Base-by-base conservation (phyloP, 2,329 filamentous ascomycete species). In the Sporothrix curviconia region DNA sequence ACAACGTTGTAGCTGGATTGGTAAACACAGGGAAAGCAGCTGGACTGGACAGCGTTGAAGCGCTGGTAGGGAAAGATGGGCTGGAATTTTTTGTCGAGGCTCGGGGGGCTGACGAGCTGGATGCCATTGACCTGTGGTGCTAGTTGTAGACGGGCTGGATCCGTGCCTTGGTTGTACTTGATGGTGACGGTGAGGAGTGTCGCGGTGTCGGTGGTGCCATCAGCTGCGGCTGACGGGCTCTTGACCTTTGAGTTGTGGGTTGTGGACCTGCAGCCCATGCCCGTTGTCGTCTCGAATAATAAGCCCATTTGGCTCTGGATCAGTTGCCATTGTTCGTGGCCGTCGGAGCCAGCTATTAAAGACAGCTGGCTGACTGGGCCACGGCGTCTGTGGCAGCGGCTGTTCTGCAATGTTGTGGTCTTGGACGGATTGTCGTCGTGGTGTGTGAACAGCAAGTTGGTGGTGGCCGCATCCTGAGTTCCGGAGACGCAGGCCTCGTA, bases 41-140 rank as follows among this genome's bases (percentile, higher is more conserved):
- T 90, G 0, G 90, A 94, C 66, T 95, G 90, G 0, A 92, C 80
- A 7, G 86, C 88, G 67, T 95, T 95, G 73, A 95, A 90, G 0
- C 87, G 70, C 1, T 83, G 79, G 62, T 87, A 94, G 0, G 84
- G 79, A 64, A 94, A 95, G 0, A 92, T 68, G 1, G 80, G 72
- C 22, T 83, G 81, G 62, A 90, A 83, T 5, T 34, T 37, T 37
- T 79, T 81, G 70, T 92, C 86, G 2, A 89, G 85, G 1, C 94
- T 74, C 5, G 67, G 68, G 15, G 74, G 70, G 43, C 68, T 70
- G 56, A 78, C 55, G 1, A 79, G 70, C 15, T 66, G 66, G 24
- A 74, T 72, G 1, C 72, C 74, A 50, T 71, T 30, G 39, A 59
- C 34, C 3, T 43, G 32, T 5, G 46, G 39, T 7, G 53, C 40